Evolutionary conservation across 2,329 filamentous ascomycete species (phyloP), one percentile per base, ranked within the genome.

Genomic region (Chaetothyriales sp.): DNA sequence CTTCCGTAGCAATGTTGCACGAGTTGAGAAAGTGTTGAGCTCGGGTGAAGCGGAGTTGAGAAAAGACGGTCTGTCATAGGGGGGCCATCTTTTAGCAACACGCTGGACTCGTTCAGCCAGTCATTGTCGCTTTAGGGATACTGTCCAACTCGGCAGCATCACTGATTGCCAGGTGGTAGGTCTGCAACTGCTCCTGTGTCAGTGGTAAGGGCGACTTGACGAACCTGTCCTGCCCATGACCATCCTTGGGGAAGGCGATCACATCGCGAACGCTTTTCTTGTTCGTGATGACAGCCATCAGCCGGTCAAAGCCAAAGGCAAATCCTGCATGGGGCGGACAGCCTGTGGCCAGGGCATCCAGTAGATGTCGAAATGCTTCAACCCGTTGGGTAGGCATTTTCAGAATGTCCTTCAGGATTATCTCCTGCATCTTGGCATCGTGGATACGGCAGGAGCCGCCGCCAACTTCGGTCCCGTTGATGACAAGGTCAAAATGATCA

Each of bases 261-360:
- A 98, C 90, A 70, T 98, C 90, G 54, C 86, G 75, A 2, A 98
- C 84, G 1, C 84, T 89, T 9, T 84, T 76, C 29, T 78, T 83
- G 1, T 83, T 84, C 19, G 84, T 78, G 74, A 98, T 78, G 0
- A 95, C 72, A 0, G 90, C 84, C 43, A 92, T 76, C 47, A 98
- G 68, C 3, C 92, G 77, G 66, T 98, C 92, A 65, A 95, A 95
- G 0, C 92, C 92, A 15, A 98, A 72, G 0, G 92, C 92, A 57
- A 98, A 85, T 0, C 92, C 92, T 0, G 92, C 89, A 65, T 98
- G 92, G 0, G 92, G 94, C 10, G 92, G 92, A 70, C 92, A 97
- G 0, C 90, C 94, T 0, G 86, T 81, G 6, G 80, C 73, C 6
- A 98, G 74, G 0, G 89, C 89, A 58, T 86, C 80, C 1, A 98